These are phyloP conservation scores for Ogataea paraovalis DNA, from an alignment of 805 yeast genomes.

Conservation along the genomic window DNA sequence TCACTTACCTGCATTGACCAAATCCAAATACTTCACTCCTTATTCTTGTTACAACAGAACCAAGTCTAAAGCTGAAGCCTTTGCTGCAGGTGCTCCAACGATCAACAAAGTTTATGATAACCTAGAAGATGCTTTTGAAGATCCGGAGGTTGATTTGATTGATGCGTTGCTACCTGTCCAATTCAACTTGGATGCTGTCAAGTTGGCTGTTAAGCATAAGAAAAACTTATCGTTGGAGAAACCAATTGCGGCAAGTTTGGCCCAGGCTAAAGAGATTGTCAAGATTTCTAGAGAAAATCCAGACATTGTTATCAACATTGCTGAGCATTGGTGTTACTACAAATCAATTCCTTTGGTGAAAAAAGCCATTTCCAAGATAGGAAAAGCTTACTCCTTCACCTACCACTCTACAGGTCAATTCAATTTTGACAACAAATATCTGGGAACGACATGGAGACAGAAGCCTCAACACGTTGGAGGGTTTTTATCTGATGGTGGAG, in stretches of 20 bases:
- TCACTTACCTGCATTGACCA: conserved; percentile 72
- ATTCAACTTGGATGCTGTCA: conserved; percentile 63
- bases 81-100: conserved; percentile 62
- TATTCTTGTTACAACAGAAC: conserved; percentile 82
- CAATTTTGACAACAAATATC: conserved; percentile 54
- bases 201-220: conserved; percentile 63
- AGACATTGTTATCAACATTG: conserved; percentile 61
- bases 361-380: conserved; percentile 64
- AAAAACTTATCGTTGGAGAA: conserved; percentile 85
- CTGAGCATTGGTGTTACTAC: conserved; percentile 84
- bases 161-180: conserved; percentile 92
- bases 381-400: conserved; percentile 65
- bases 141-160: conserved; percentile 65
- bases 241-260: conserved; percentile 84
- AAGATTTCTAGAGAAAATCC: conserved; percentile 55
- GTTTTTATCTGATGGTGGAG: conserved; percentile 91
- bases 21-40: conserved; percentile 50
- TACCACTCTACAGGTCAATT: conserved; percentile 74
- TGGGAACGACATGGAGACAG: conserved; percentile 79
- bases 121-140: conserved; percentile 62
- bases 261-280: conserved; percentile 79
- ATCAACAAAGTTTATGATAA: conserved; percentile 51
- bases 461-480: conserved; percentile 93
- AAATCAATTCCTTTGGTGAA: conserved; percentile 53
- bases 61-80: conserved; percentile 72